Conservation (phyloP, 2,329 filamentous ascomycete genomes). For the Chaetomiaceae sp. region DNA sequence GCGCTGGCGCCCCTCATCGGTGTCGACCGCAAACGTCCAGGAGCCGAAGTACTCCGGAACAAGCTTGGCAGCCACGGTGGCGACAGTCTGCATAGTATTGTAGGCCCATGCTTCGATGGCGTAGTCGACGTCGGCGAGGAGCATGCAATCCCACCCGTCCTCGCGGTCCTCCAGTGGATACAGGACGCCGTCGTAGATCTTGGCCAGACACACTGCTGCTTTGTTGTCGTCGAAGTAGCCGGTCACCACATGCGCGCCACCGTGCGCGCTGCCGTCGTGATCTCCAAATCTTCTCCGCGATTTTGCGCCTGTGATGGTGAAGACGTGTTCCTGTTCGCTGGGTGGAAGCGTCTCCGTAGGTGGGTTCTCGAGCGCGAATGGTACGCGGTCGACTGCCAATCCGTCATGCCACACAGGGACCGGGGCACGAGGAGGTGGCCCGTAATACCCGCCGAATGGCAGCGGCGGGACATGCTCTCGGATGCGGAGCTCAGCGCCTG, state of each 20-base stretch:
- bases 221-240: conserved; percentile 1
- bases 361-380: neutral
- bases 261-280: neutral
- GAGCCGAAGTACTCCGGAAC: neutral
- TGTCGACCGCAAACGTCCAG: conserved; percentile 2
- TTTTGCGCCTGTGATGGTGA: conserved; percentile 1
- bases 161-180: neutral
- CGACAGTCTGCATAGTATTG: conserved; percentile 2
- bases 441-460: neutral
- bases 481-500: neutral
- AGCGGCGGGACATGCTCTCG: neutral
- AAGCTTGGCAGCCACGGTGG: neutral
- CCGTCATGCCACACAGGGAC: neutral
- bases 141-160: neutral
- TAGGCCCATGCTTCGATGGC: neutral
- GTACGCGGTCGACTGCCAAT: neutral
- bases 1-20: neutral
- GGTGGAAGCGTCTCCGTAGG: neutral
- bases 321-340: neutral
- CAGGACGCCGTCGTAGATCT: conserved; percentile 2
- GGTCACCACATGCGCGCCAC: conserved; percentile 2
- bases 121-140: conserved; percentile 2
- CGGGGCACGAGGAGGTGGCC: neutral
- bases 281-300: no score
- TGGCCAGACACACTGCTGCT: neutral